Base-by-base conservation (phyloP, 208 protist genomes). In the Crithidia sp. region DNA sequence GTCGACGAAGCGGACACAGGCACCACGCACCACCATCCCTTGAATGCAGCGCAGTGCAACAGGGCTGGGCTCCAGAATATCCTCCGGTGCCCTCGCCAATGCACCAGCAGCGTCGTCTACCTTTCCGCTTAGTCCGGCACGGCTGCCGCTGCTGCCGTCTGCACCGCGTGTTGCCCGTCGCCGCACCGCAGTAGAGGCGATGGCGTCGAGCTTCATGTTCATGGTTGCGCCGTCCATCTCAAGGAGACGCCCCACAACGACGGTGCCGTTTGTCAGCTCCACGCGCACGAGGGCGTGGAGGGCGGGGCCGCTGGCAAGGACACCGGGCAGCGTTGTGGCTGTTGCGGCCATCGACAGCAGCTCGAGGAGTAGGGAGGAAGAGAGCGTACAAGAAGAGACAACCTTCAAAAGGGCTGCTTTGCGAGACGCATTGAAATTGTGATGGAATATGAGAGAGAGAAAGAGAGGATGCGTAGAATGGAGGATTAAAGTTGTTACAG, bases 171-270 rank as follows among this genome's bases (percentile, higher is more conserved):
- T 41, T 2, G 1, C n/a, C 13, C 45, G 62, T 4, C 77, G 87
- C 2, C 78, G 74, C 56, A 95, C 86, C 4, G 82, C 85, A 4
- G 82, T 89, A 67, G 74, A 60, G 54, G 76, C 83, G 66, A 95
- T 76, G 57, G 86, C 85, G 54, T 95, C 91, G 0, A 95, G 17
- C 69, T 89, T 89, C 19, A 92, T 59, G 57, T 95, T 95, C 83
- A 93, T 89, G 7, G 91, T 95, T 53, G 56, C 77, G 5, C 86
- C 72, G 62, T 95, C 91, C 69, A 93, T 71, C 71, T 90, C 79
- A 3, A 91, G 55, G 53, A 95, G 75, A 12, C 83, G 86, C 10
- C 91, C 91, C 4, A 85, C 83, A 8, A 95, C 65, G 17, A 87
- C 47, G 12, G 86, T 70, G 13, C 88, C 87, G 67, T 95, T 95